A percentile compares a stretch with the other conserved stretches of the same genome.
Evolutionary conservation across 768 basidiomycete species (phyloP).

Genomic region (Panaeolus papilionaceus): DNA sequence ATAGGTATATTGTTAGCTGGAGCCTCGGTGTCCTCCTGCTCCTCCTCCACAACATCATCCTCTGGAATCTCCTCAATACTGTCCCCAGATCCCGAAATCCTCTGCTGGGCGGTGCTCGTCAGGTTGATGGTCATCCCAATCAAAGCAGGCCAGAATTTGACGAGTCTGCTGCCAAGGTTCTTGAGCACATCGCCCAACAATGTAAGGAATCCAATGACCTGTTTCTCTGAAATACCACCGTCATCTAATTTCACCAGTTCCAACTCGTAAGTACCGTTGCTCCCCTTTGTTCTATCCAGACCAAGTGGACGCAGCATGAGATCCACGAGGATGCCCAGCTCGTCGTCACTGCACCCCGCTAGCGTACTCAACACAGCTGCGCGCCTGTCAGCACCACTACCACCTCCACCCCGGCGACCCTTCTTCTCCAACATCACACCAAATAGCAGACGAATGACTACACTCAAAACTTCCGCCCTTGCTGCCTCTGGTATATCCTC

Average conservation of each 20-base stretch:
- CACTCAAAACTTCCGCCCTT: conserved; percentile 70
- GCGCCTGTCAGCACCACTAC: conserved; percentile 70
- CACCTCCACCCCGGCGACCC: conserved; percentile 68
- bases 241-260: conserved; percentile 19
- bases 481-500: conserved; percentile 57
- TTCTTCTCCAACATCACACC: conserved; percentile 86
- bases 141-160: conserved; percentile 75
- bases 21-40: conserved; percentile 42
- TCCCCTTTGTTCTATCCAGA: conserved; percentile 34
- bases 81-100: conserved; percentile 48
- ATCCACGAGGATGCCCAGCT: conserved; percentile 79
- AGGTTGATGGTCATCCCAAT: conserved; percentile 73
- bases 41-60: conserved; percentile 37
- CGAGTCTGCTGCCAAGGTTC: conserved; percentile 77
- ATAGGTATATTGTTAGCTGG: conserved; percentile 34
- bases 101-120: conserved; percentile 65
- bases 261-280: conserved; percentile 12
- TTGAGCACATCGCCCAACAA: conserved; percentile 86
- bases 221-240: conserved; percentile 54
- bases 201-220: conserved; percentile 84
- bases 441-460: conserved; percentile 79
- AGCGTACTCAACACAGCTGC: conserved; percentile 79
- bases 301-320: conserved; percentile 85
- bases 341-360: conserved; percentile 71
- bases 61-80: conserved; percentile 39